phyloP scores from a whole-genome alignment of 495 filamentous ascomycete genomes.

The Trichoderma parareesei region DNA sequence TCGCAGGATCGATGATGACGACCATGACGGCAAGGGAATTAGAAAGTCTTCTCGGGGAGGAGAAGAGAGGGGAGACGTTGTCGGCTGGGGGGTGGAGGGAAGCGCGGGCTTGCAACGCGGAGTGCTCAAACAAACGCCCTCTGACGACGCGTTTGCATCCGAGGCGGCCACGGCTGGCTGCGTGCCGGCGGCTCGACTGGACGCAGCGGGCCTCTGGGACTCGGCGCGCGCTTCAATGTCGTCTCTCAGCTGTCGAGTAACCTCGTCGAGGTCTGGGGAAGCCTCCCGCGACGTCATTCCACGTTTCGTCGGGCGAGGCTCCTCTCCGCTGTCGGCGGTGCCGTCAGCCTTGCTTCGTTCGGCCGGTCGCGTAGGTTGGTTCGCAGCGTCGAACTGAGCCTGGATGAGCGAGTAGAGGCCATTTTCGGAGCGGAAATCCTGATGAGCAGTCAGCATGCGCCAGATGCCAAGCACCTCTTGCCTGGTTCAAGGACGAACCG shows the following conservation, averaged over 20 bases:
- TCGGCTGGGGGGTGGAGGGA: not conserved
- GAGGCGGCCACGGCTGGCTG: not conserved
- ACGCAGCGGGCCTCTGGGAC: not conserved
- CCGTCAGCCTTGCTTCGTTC: conserved; percentile 14
- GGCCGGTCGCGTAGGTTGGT: conserved; percentile 12
- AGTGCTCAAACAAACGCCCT: not conserved
- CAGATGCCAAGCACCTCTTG: not conserved
- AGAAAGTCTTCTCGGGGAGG: not conserved
- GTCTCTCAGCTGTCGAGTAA: not conserved
- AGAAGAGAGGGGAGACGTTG: not conserved
- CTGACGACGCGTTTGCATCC: not conserved
- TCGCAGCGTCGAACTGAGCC: conserved; percentile 47
- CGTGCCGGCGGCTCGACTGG: not conserved
- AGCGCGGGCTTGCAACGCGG: not conserved
- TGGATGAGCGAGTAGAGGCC: conserved; percentile 63
- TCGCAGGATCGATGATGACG: not conserved
- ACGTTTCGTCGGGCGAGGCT: conserved; percentile 5
- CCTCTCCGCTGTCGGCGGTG: conserved; percentile 15
- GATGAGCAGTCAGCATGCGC: conserved; percentile 5
- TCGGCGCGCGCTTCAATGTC: not conserved
- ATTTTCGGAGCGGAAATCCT: conserved; percentile 66
- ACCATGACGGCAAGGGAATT: not conserved
- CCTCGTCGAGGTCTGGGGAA: not conserved
- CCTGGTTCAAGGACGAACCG: conserved; percentile 37
- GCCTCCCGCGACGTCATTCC: not conserved